Percentiles rank a stretch among this genome's conserved stretches.
These are phyloP conservation scores for Bipolaris victoriae DNA, from an alignment of 2,329 filamentous ascomycete species.

Conservation along the genomic window DNA sequence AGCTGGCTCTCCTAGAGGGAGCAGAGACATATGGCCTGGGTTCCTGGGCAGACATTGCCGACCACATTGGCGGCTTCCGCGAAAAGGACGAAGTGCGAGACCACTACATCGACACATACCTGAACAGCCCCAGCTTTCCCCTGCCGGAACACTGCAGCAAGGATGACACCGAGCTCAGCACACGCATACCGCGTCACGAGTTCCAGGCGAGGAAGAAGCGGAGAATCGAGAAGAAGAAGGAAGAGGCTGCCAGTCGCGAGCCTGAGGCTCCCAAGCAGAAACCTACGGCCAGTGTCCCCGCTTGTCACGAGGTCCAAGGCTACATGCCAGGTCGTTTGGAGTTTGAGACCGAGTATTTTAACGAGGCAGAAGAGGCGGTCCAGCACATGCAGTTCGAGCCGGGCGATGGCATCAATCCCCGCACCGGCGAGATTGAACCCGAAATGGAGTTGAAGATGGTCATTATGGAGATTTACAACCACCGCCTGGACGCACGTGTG, in stretches of 20 bases:
- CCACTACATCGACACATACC: conserved; percentile 88
- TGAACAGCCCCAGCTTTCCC: conserved; percentile 83
- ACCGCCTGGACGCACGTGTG: conserved; percentile 83
- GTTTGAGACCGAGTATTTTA: conserved; percentile 97
- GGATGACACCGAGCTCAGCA: conserved; percentile 76
- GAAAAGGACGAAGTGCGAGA: conserved; percentile 95
- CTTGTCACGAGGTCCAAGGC: conserved; percentile 96
- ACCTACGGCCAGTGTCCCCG: conserved; percentile 91
- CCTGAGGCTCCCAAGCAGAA: conserved; percentile 91
- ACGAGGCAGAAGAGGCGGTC: conserved; percentile 96
- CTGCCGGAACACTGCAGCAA: conserved; percentile 86
- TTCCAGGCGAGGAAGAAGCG: conserved; percentile 93
- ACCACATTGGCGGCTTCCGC: conserved; percentile 95
- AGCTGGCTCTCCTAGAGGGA: conserved; percentile 89
- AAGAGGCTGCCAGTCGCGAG: conserved; percentile 81
- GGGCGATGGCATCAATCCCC: conserved; percentile 86
- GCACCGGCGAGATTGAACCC: conserved; percentile 84
- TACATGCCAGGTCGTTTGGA: conserved; percentile 98
- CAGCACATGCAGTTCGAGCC: conserved; percentile 99
- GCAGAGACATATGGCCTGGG: conserved; percentile 95
- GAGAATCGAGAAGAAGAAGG: conserved; percentile 88
- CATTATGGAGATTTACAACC: conserved; percentile 98
- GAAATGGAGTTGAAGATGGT: conserved; percentile 98
- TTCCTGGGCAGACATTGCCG: conserved; percentile 96
- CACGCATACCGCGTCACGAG: conserved; percentile 83